Evolutionary conservation across 2,329 filamentous ascomycete genomes (phyloP), one percentile per base, ranked within the genome.

Genomic region (Thielaviopsis populi): DNA sequence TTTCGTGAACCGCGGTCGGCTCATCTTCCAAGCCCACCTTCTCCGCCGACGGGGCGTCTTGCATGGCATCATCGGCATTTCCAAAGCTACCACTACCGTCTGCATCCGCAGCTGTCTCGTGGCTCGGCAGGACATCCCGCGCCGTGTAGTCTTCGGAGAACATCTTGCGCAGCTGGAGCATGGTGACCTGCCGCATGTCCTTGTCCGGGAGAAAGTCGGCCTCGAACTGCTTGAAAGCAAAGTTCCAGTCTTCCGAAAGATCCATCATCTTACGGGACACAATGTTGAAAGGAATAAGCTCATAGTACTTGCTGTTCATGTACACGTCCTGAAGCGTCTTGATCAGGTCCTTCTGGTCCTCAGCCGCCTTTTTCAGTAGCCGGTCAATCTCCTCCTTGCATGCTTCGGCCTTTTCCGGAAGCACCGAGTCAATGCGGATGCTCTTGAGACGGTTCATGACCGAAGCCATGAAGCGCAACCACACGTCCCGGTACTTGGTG

Each of bases 171-270:
- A 99, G 78, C 72, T 99, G 95, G 67, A 96, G 80, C 65, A 92
- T 90, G 13, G 94, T 95, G 66, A 99, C 78, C 70, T 94, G 85
- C 67, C 91, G 83, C 70, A 99, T 95, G 75, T 99, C 94, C 71
- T 95, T 97, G 73, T 99, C 95, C 0, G 92, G 92, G 69, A 99
- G 87, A 75, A 92, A 99, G 69, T 95, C 88, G 53, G 85, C 83
- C 72, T 99, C 95, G 66, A 99, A 97, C 63, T 94, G 88, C 64
- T 84, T 80, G 75, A 99, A 99, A 0, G 84, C 84, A 27, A 87
- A 84, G 70, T 99, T 95, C 94, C 94, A 99, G 68, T 91, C 89
- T 22, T 91, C 85, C 3, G 92, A 91, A 69, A 89, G 95, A 71
- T 96, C 91, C 68, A 97, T 85, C 78, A 96, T 94, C 64, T 89